Percentiles rank a stretch among this genome's conserved stretches.
Evolutionary conservation across 2,329 filamentous ascomycete species (phyloP).

Genomic region (Chaetomium strumarium): DNA sequence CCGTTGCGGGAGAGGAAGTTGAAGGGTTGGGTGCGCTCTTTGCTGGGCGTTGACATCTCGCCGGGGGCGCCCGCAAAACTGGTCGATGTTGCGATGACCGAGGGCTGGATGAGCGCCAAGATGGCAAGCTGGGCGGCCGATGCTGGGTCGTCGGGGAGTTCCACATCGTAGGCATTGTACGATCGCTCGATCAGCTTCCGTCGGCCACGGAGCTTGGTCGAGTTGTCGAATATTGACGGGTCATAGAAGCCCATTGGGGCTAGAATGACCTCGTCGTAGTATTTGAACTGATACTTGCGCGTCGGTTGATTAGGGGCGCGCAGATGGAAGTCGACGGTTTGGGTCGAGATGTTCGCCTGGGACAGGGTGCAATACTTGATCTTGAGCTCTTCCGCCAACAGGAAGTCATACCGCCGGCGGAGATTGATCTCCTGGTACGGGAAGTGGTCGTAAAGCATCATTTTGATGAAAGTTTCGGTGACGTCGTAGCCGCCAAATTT

Average conservation of each 20-base stretch:
- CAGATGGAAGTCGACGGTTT: slow-evolving; percentile 84
- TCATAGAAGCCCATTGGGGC: slow-evolving; percentile 93
- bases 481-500: slow-evolving; percentile 92
- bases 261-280: slow-evolving; percentile 93
- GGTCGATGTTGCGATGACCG: slow-evolving; percentile 43
- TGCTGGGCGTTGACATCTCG: slow-evolving; percentile 54
- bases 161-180: slow-evolving; percentile 87
- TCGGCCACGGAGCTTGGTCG: slow-evolving; percentile 69
- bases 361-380: slow-evolving; percentile 88
- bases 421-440: slow-evolving; percentile 94
- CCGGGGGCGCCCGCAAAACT: slow-evolving; percentile 37
- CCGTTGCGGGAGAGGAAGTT: slow-evolving; percentile 67
- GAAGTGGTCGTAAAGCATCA: slow-evolving; percentile 96
- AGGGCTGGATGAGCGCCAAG: slow-evolving; percentile 54
- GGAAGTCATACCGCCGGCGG: slow-evolving; percentile 80
- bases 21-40: slow-evolving; percentile 60
- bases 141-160: slow-evolving; percentile 78
- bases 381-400: slow-evolving; percentile 93
- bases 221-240: slow-evolving; percentile 79
- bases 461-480: slow-evolving; percentile 90
- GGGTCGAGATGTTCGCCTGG: slow-evolving; percentile 82
- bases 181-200: slow-evolving; percentile 80
- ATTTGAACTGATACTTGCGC: slow-evolving; percentile 90
- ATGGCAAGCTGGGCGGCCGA: slow-evolving; percentile 76
- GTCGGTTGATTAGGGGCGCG: slow-evolving; percentile 84